Percentiles rank a stretch among this genome's conserved stretches.
phyloP scores from a whole-genome alignment of 2,329 filamentous ascomycete genomes.

The Chalaropsis thielavioides region DNA sequence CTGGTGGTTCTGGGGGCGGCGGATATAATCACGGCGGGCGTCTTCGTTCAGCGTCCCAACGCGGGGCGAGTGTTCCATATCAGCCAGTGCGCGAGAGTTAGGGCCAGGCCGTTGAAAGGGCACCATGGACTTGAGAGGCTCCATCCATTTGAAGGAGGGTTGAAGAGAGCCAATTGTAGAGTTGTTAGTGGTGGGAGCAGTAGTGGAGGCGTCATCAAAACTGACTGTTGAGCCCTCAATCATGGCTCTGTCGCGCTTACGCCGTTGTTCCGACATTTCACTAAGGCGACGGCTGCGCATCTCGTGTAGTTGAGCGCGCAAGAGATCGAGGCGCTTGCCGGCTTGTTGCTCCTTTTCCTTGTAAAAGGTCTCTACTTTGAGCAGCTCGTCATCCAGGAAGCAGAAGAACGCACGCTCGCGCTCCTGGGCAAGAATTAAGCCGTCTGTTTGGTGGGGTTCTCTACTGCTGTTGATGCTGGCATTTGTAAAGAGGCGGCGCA shows the following conservation, averaged over 20 bases:
- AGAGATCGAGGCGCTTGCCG: constrained; percentile 49
- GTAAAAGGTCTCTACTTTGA: constrained; percentile 91
- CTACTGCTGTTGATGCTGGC: constrained; percentile 17
- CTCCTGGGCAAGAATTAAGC: constrained; percentile 49
- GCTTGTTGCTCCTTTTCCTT: constrained; percentile 76
- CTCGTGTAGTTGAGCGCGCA: constrained; percentile 78
- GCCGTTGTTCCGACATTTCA: constrained; percentile 43
- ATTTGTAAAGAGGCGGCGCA: constrained; percentile 27
- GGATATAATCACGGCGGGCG: constrained; percentile 35
- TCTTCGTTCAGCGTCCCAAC: constrained; percentile 25
- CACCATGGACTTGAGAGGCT: constrained; percentile 35
- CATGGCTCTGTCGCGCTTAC: constrained; percentile 22
- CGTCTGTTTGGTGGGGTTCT: constrained; percentile 27
- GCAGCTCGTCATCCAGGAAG: constrained; percentile 69
- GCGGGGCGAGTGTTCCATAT: constrained; percentile 39
- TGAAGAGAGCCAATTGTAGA: background rate
- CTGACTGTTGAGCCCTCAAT: constrained; percentile 19
- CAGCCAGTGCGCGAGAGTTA: constrained; percentile 45
- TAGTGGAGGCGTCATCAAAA: constrained; percentile 2
- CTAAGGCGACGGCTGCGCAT: constrained; percentile 74
- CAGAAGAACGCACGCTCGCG: constrained; percentile 72
- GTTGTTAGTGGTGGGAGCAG: background rate
- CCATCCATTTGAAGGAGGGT: constrained; percentile 28
- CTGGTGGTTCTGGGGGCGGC: constrained; percentile 33
- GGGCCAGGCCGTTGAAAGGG: constrained; percentile 33